A percentile compares a stretch with the other conserved stretches of the same genome.
Evolutionary conservation across 805 yeast species (phyloP).

Genomic region (Ogataea zsoltii): DNA sequence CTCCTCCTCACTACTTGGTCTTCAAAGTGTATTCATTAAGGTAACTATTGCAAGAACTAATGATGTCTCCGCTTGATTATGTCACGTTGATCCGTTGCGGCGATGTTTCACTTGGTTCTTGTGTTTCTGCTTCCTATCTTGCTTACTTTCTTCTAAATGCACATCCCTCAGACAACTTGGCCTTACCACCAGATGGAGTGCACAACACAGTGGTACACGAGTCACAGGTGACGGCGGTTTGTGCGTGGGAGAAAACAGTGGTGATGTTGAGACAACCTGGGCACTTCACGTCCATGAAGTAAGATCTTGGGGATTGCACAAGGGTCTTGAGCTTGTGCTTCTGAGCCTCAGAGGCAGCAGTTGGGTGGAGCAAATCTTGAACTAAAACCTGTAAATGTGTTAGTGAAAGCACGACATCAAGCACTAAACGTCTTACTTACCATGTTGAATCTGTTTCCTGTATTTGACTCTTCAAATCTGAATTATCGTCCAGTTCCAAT

Average conservation of each 20-base stretch:
- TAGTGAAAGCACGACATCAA: no score
- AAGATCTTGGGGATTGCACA: slow-evolving; percentile 98
- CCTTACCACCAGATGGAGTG: slow-evolving; percentile 99
- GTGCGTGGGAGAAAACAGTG: slow-evolving; percentile 99
- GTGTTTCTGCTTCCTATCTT: neutral
- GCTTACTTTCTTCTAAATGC: slow-evolving; percentile 98
- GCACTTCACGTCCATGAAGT: slow-evolving; percentile 99
- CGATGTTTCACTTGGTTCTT: slow-evolving; percentile 1
- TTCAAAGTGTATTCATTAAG: neutral
- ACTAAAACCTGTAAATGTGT: slow-evolving; percentile 72
- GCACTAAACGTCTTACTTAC: neutral
- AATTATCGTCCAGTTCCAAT: neutral
- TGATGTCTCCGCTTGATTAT: slow-evolving; percentile 10
- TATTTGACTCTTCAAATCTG: neutral
- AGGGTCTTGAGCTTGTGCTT: slow-evolving; percentile 97
- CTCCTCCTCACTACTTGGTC: neutral
- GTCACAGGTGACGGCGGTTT: slow-evolving; percentile 99
- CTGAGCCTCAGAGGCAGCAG: slow-evolving; percentile 93
- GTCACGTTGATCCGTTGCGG: neutral
- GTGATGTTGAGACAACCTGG: slow-evolving; percentile 99
- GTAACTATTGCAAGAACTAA: neutral
- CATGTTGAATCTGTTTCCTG: slow-evolving; percentile 5
- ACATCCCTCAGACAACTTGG: slow-evolving; percentile 98
- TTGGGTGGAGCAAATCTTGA: slow-evolving; percentile 98
- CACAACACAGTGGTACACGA: slow-evolving; percentile 97